Conservation (phyloP, 108 stramenopile species). For the Chaetoceros muelleri region DNA sequence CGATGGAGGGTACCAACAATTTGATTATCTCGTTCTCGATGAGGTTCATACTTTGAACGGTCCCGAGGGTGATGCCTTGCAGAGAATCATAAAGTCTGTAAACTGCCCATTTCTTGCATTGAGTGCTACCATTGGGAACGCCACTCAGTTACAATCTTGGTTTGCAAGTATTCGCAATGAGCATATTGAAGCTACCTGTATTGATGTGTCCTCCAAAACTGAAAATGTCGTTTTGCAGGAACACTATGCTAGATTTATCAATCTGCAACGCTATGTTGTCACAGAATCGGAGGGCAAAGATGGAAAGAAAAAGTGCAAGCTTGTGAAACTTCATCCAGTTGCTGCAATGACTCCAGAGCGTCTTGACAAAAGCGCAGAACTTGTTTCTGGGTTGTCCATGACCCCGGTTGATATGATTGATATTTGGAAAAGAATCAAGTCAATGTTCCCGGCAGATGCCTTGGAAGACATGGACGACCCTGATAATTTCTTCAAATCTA, state of each 20-base stretch:
- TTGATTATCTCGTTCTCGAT: constrained; percentile 96
- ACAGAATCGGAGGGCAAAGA: constrained; percentile 72
- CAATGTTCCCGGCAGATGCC: constrained; percentile 70
- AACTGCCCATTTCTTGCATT: constrained; percentile 95
- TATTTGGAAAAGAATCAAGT: constrained; percentile 81
- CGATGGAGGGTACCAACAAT: constrained; percentile 93
- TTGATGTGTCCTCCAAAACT: constrained; percentile 46
- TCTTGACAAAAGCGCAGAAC: constrained; percentile 54
- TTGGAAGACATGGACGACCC: constrained; percentile 87
- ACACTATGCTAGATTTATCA: constrained; percentile 93
- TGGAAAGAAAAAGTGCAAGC: constrained; percentile 58
- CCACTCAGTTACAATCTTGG: constrained; percentile 88
- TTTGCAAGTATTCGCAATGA: constrained; percentile 83
- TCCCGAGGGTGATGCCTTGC: constrained; percentile 95
- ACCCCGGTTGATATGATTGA: constrained; percentile 93
- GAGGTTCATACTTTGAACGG: constrained; percentile 98
- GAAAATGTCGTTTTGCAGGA: constrained; percentile 80
- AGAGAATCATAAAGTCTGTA: constrained; percentile 89
- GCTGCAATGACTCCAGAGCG: constrained; percentile 91
- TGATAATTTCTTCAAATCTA: constrained; percentile 83
- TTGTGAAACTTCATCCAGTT: constrained; percentile 90
- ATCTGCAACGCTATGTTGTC: constrained; percentile 94
- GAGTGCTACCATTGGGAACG: constrained; percentile 98
- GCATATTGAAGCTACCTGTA: constrained; percentile 57
- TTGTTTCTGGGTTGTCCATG: constrained; percentile 83